A percentile compares a stretch with the other conserved stretches of the same genome.
These are phyloP conservation scores for Ballota nigra DNA, from an alignment of 257 asterid genomes.

Conservation along the genomic window DNA sequence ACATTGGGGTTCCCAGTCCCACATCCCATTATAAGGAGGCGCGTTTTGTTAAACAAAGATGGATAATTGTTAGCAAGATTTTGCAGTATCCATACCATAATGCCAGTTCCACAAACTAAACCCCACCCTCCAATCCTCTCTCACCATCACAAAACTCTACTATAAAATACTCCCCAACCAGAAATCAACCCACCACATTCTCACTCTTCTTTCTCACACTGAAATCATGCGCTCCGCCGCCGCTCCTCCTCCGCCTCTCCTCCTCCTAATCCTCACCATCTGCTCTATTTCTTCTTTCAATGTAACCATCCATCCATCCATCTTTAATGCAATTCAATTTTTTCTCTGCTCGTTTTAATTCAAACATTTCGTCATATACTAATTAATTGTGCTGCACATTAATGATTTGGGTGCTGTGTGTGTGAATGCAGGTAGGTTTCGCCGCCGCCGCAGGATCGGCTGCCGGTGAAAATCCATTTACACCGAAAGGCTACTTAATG, in stretches of 20 bases:
- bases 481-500: slow-evolving; percentile 48
- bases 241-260: slow-evolving; percentile 17
- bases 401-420: slow-evolving; percentile 11
- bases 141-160: slow-evolving; percentile 22
- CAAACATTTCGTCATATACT: slow-evolving; percentile 3
- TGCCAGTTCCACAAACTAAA: slow-evolving; percentile 6
- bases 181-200: slow-evolving; percentile 38
- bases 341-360: background rate
- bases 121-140: slow-evolving; percentile 27
- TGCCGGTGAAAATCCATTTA: slow-evolving; percentile 46
- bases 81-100: too few relatives aligned
- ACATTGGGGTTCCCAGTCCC: too few relatives aligned
- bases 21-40: too few relatives aligned
- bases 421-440: slow-evolving; percentile 43
- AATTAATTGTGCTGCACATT: background rate
- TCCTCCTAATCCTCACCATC: slow-evolving; percentile 22
- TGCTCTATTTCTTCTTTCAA: slow-evolving; percentile 21
- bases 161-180: slow-evolving; percentile 38
- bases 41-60: background rate
- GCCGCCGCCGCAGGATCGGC: slow-evolving; percentile 22
- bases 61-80: background rate
- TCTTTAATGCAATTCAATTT: background rate
- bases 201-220: slow-evolving; percentile 36
- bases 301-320: slow-evolving; percentile 20
- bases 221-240: slow-evolving; percentile 35